Base-by-base conservation (phyloP, 345 rosid species). In the Salix brachista region DNA sequence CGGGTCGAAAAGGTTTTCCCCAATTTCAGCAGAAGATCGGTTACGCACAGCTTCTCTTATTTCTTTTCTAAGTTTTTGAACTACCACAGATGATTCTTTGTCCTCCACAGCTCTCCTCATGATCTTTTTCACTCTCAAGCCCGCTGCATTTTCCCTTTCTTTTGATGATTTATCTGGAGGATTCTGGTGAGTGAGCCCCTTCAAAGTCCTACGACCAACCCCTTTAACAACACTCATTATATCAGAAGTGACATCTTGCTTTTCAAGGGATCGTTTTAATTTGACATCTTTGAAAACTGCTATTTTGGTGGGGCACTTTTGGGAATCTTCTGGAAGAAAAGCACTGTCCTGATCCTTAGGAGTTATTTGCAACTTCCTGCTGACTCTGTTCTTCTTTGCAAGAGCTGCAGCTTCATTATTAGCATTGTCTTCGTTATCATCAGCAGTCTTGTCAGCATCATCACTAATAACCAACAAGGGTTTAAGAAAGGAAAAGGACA, bases 111-210 rank as follows among this genome's bases (percentile, higher is more conserved):
- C 50, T 74, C 91, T 90, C 76, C 89, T 91, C 91, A 93, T 90
- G 77, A 96, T 92, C 88, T 91, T 96, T 84, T 96, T 96, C 34
- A 96, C 94, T 84, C 99, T 88, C 89, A 96, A 83, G 76, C 97
- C 90, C 56, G 87, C 86, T 60, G 70, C 79, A 84, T 60, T 86
- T 73, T 88, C 96, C 83, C 80, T 86, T 64, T 86, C 92, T 74
- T 73, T 79, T 72, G 85, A 85, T 80, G 84, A 78, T 80, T 77
- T 84, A 84, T 81, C 83, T 37, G 79, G 71, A 80, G 84, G 81
- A 54, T 73, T 75, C 80, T 66, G 77, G 70, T 12, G n/a, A 44
- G 65, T 71, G 74, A 60, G 69, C 39, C 82, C 86, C 77, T 77
- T 84, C 74, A 85, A 78, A 70, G 88, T 56, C 79, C 74, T 86